phyloP scores from a whole-genome alignment of 1,139 yeast species.

The Martiniozyma asiatica region DNA sequence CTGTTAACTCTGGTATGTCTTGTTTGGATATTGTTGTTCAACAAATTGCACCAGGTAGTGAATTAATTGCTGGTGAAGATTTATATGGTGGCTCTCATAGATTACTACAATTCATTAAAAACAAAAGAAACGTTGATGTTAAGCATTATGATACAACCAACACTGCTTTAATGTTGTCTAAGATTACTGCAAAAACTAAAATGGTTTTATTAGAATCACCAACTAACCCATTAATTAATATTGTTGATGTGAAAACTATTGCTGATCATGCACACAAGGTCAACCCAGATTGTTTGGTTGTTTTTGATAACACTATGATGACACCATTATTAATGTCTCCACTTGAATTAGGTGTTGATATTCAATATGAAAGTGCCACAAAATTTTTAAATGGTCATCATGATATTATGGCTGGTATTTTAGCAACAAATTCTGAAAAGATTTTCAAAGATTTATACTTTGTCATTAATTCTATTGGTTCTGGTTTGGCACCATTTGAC shows the following conservation, averaged over 20 bases:
- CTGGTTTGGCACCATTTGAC: slow-evolving; percentile 86
- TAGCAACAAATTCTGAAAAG: slow-evolving; percentile 53
- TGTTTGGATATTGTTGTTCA: slow-evolving; percentile 75
- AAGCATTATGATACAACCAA: slow-evolving; percentile 77
- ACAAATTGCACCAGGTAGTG: slow-evolving; percentile 57
- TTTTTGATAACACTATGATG: slow-evolving; percentile 94
- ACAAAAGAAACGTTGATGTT: slow-evolving; percentile 57
- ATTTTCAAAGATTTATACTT: slow-evolving; percentile 62
- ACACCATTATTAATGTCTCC: slow-evolving; percentile 82
- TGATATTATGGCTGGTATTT: slow-evolving; percentile 89
- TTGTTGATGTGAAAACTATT: slow-evolving; percentile 63
- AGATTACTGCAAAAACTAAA: slow-evolving; percentile 42
- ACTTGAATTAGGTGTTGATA: slow-evolving; percentile 74
- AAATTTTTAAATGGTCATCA: slow-evolving; percentile 90
- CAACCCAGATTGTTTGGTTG: slow-evolving; percentile 62
- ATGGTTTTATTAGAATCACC: slow-evolving; percentile 83
- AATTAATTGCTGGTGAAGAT: slow-evolving; percentile 87
- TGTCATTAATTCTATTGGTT: slow-evolving; percentile 80
- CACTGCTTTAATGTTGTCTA: slow-evolving; percentile 42
- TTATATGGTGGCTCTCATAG: slow-evolving; percentile 89
- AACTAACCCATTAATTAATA: slow-evolving; percentile 83
- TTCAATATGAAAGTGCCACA: slow-evolving; percentile 87
- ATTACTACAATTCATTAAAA: slow-evolving; percentile 59
- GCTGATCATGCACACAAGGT: slow-evolving; percentile 52
- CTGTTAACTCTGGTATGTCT: slow-evolving; percentile 88